Evolutionary conservation across 2,329 filamentous ascomycete species (phyloP), one percentile per base, ranked within the genome.

Genomic region (Emmonsiellopsis sp.): DNA sequence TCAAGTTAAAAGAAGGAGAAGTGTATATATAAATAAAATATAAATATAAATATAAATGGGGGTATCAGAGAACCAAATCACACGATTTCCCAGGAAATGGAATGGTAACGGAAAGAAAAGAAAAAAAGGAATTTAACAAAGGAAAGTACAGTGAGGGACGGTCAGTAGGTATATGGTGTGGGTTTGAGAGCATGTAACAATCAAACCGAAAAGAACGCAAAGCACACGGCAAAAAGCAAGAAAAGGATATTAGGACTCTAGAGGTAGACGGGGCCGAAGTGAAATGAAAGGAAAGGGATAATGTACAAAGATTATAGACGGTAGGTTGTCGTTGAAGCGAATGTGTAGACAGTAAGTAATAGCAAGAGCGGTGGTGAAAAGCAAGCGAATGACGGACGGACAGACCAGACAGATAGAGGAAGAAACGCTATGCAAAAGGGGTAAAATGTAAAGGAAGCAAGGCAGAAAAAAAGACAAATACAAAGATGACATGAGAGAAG

Each of bases 81-180:
- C 47, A 49, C 32, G 36, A 14, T 32, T 37, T 34, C 14, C 36
- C 21, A 40, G 44, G 44, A 14, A 49, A 27, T 27, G 21, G 5
- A 27, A 27, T 27, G 21, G 21, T 4, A 27, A 27, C 5, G 21
- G 17, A 32, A 51, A 40, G 13, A 32, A 51, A 50, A 43, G 31
- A 2, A 49, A 59, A 62, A 59, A 59, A 62, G 14, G 50, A 49
- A 10, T 13, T 27, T 27, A 36, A 49, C 47, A 49, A 49, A 49
- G 36, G 47, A 49, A 40, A 49, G 11, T 40, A 13, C 13, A 51
- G 42, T 27, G 40, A 6, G 43, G 60, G 60, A 60, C 58, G 61
- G 58, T 49, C 58, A 62, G 58, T 64, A 53, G 60, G 57, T 67
- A 64, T 61, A 63, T 64, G 69, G 66, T 67, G 68, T 58, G 57